Conservation (phyloP, 2,329 filamentous ascomycete species). For the Curvularia lunata region DNA sequence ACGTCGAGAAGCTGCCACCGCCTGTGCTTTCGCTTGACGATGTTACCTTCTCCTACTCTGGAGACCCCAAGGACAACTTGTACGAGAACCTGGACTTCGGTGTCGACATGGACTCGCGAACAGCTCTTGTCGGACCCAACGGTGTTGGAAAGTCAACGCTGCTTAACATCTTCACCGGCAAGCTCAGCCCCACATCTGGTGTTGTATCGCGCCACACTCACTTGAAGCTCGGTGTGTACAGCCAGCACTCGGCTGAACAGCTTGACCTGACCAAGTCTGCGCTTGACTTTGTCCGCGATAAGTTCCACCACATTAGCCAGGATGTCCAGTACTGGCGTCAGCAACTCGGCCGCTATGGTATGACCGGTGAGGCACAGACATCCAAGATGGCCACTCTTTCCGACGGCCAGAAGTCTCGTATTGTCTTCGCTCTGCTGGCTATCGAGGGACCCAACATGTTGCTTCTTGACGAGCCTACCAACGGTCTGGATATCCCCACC, state of each 20-base stretch:
- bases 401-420: conserved; percentile 96
- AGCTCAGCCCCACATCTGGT: conserved; percentile 83
- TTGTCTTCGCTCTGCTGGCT: conserved; percentile 94
- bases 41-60: conserved; percentile 97
- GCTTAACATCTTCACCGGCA: conserved; percentile 94
- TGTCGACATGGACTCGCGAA: conserved; percentile 99
- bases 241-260: conserved; percentile 97
- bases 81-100: conserved; percentile 97
- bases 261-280: conserved; percentile 97
- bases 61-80: conserved; percentile 84
- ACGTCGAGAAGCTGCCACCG: conserved; percentile 98
- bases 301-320: conserved; percentile 85
- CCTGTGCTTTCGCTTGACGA: conserved; percentile 96
- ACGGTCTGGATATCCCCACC: conserved; percentile 98
- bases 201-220: conserved; percentile 91
- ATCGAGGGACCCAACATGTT: conserved; percentile 98
- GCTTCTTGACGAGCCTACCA: conserved; percentile 96
- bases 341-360: conserved; percentile 92
- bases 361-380: conserved; percentile 92
- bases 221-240: conserved; percentile 97
- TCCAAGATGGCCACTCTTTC: conserved; percentile 97
- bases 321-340: conserved; percentile 99
- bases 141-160: conserved; percentile 99
- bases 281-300: conserved; percentile 96
- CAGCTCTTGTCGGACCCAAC: conserved; percentile 94